A percentile compares a stretch with the other conserved stretches of the same genome.
These are phyloP conservation scores for Podospora pseudocomata DNA, from an alignment of 495 filamentous ascomycete genomes.

Conservation along the genomic window DNA sequence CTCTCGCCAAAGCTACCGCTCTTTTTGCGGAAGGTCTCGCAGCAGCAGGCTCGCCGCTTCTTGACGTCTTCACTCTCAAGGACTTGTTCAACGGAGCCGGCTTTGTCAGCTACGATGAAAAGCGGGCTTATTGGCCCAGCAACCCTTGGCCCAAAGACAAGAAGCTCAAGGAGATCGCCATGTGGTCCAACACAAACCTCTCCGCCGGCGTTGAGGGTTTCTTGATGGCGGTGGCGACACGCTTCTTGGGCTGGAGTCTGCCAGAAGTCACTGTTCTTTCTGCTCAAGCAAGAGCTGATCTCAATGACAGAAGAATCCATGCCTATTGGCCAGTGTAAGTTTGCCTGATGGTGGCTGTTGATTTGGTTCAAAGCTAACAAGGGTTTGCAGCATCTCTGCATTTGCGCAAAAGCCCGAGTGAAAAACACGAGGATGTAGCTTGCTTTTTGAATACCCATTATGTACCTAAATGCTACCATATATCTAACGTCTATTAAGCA, in stretches of 20 bases:
- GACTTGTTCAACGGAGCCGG: conserved; percentile 28
- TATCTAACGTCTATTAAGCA: background rate
- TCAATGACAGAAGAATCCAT: conserved; percentile 5
- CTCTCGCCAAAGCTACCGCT: conserved; percentile 20
- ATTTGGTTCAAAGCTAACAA: background rate
- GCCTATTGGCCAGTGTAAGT: conserved; percentile 18
- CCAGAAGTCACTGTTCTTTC: conserved; percentile 2
- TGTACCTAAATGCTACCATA: background rate
- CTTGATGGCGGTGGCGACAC: background rate
- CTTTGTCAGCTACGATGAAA: conserved; percentile 33
- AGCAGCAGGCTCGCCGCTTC: background rate
- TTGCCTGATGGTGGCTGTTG: background rate
- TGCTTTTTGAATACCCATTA: background rate
- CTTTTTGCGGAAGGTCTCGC: background rate
- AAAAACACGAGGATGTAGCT: conserved; percentile 8
- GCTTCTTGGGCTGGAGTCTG: conserved; percentile 5
- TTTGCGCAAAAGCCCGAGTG: conserved; percentile 1
- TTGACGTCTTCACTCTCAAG: conserved; percentile 26
- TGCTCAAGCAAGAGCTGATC: conserved; percentile 6
- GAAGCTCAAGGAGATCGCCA: conserved; percentile 48
- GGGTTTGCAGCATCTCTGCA: background rate
- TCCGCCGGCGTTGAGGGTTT: background rate
- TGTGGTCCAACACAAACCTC: conserved; percentile 16
- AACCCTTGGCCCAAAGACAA: conserved; percentile 44
- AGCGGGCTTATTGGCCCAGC: conserved; percentile 33